Conservation (phyloP, 1,284 basidiomycete genomes). For the Ganoderma multipileum region DNA sequence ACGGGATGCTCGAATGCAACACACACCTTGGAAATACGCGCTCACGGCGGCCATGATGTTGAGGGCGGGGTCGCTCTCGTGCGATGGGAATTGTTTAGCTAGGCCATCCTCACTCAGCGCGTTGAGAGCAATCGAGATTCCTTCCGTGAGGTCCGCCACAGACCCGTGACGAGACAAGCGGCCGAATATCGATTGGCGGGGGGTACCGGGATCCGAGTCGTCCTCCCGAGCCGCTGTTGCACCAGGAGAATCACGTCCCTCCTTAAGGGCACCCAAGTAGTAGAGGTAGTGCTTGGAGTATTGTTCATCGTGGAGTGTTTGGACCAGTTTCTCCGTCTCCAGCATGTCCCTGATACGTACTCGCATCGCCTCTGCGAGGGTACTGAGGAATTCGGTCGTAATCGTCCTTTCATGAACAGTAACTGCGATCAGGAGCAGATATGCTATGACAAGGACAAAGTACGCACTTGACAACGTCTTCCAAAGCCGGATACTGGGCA, state of each 20-base stretch:
- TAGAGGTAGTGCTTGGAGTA: background rate
- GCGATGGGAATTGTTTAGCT: conserved; percentile 57
- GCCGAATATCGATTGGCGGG: background rate
- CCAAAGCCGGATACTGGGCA: background rate
- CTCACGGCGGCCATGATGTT: conserved; percentile 74
- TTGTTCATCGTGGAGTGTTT: conserved; percentile 12
- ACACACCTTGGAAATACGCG: conserved; percentile 74
- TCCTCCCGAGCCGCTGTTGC: background rate
- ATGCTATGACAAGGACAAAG: background rate
- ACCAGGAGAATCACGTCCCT: background rate
- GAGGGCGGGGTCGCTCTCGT: conserved; percentile 61
- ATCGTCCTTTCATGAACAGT: background rate
- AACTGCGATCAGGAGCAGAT: background rate
- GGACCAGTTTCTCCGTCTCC: conserved; percentile 45
- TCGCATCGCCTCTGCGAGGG: background rate
- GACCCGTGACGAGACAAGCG: background rate
- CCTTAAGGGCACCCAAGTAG: background rate
- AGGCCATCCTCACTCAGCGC: conserved; percentile 52
- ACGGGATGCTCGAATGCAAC: background rate
- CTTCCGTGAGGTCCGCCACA: background rate
- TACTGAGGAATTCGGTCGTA: background rate
- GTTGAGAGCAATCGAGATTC: conserved; percentile 32
- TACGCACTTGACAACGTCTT: background rate
- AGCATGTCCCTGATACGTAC: conserved; percentile 59
- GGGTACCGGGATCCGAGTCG: background rate